Evolutionary conservation across 306 rosid genomes (phyloP).

Genomic region (Inga leiocalycina): DNA sequence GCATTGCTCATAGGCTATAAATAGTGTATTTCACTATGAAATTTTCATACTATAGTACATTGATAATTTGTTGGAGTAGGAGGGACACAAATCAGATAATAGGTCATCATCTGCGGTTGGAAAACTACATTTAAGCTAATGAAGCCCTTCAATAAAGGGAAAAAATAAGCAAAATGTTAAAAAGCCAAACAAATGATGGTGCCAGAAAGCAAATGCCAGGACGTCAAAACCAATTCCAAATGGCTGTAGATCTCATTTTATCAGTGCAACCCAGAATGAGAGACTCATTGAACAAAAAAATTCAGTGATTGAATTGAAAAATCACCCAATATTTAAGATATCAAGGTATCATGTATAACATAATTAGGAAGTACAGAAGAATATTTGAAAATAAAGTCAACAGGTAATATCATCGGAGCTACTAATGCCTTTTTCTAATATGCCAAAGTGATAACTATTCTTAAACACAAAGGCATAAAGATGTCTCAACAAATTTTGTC

Average conservation of each 20-base stretch:
- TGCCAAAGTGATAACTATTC: conserved; percentile 1
- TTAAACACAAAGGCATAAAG: neutral
- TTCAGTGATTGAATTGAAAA: neutral
- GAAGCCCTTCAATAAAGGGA: neutral
- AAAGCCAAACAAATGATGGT: neutral
- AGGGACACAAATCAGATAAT: neutral
- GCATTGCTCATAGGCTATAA: neutral
- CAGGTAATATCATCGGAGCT: no score
- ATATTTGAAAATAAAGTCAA: neutral
- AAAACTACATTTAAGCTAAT: neutral
- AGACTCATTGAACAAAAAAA: no score
- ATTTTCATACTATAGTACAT: neutral
- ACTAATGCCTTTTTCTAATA: neutral
- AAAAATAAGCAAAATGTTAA: neutral
- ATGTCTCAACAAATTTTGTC: neutral
- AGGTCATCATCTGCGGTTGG: neutral
- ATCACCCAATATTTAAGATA: neutral
- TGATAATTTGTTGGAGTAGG: neutral
- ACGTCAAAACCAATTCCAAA: no score
- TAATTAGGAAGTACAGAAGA: neutral
- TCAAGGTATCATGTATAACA: neutral
- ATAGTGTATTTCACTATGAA: neutral
- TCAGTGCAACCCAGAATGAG: no score
- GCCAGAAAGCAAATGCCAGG: no score
- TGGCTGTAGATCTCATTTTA: no score